A percentile compares a stretch with the other conserved stretches of the same genome.
Evolutionary conservation across 441 rosid genomes (phyloP).

Genomic region (Adansonia rubrostipa): DNA sequence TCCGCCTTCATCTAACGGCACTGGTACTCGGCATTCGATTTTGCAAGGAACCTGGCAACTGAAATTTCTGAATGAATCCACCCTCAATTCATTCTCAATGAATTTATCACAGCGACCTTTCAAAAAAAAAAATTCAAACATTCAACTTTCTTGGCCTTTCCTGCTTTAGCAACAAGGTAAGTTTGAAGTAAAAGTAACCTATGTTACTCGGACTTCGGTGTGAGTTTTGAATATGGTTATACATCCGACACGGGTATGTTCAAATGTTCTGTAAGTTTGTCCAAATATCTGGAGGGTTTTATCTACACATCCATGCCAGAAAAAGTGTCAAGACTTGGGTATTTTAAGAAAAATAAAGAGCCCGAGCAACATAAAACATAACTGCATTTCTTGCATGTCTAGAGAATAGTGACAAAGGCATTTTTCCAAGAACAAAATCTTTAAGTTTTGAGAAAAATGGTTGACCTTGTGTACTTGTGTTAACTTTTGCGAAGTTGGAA

Average conservation of each 20-base stretch:
- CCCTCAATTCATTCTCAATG: not conserved
- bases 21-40: not conserved
- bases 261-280: too few relatives aligned
- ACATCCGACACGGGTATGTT: too few relatives aligned
- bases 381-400: not conserved
- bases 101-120: not conserved
- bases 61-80: not conserved
- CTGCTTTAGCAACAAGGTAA: not conserved
- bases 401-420: not conserved
- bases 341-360: too few relatives aligned
- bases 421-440: not conserved
- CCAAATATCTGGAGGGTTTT: too few relatives aligned
- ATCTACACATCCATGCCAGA: too few relatives aligned
- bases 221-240: too few relatives aligned
- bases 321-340: too few relatives aligned
- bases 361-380: not conserved
- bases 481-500: constrained; percentile 54
- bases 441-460: constrained; percentile 1
- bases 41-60: constrained; percentile 8
- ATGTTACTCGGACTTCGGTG: too few relatives aligned
- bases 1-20: not conserved
- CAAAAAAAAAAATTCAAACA: not conserved
- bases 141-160: not conserved
- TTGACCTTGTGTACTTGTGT: constrained; percentile 25
- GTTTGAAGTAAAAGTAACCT: not conserved